Evolutionary conservation across 768 basidiomycete genomes (phyloP), one percentile per base, ranked within the genome.

Genomic region (Russula lepida): DNA sequence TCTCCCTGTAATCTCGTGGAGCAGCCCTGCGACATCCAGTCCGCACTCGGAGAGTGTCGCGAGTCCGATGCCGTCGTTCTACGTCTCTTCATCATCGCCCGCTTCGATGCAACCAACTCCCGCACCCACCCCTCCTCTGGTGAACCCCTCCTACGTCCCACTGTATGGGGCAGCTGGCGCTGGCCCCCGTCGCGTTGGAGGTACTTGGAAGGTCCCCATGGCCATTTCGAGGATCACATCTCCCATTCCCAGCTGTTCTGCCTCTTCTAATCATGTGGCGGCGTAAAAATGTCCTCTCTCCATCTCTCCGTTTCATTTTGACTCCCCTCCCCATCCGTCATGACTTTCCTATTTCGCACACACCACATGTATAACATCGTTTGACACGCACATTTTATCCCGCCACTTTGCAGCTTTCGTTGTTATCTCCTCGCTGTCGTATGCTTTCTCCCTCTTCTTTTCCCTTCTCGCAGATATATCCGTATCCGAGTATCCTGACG

Each of bases 191-290:
- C 63, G 56, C 2, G 65, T 66, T 25, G 65, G 55, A n/a, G 63
- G 65, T 0, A 65, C 6, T 28, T 66, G 65, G 63, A 50, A 56
- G 37, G 39, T 56, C 5, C 63, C 60, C 25, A 4, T 58, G 30
- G 56, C 32, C 11, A 30, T 63, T 28, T 49, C 56, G 23, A 52
- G 47, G 0, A 30, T 49, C 12, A 52, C 52, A 1, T 63, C 56
- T 7, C 61, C 52, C 15, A 43, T 49, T 33, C 44, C 56, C 2
- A 58, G 61, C 5, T 54, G 56, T 4, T 11, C 56, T 5, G 50
- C 51, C 1, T 61, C 60, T 30, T 32, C 54, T 35, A 62, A 62
- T 41, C 56, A 44, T 35, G 50, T 57, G 11, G 30, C 25, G 19
- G 51, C 33, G 15, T 62, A 52, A 61, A 47, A 19, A 15, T 23